Evolutionary conservation across 331 rosid genomes (phyloP).

Genomic region (Malus hybrid): DNA sequence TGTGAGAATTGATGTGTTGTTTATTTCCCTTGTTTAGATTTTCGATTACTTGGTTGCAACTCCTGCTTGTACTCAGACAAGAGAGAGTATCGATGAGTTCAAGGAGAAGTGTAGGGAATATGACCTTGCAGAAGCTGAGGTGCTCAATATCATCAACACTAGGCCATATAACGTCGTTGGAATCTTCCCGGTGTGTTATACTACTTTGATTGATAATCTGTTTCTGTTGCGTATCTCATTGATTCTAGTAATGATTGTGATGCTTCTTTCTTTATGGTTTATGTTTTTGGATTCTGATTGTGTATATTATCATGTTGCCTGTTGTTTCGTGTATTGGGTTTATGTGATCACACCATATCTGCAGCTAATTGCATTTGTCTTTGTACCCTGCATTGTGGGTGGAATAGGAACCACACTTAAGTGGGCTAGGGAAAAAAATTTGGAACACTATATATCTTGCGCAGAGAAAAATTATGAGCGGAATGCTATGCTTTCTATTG

Average conservation of each 20-base stretch:
- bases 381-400: not conserved
- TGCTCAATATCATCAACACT: slow-evolving; percentile 60
- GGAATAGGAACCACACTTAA: not conserved
- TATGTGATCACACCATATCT: not conserved
- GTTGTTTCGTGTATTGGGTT: not conserved
- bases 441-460: not conserved
- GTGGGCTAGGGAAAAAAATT: not conserved
- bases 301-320: not conserved
- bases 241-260: not conserved
- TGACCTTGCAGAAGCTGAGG: slow-evolving; percentile 66
- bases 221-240: not conserved
- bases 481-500: not conserved
- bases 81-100: slow-evolving; percentile 44
- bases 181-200: slow-evolving; percentile 35
- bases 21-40: slow-evolving; percentile 29
- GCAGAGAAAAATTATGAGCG: not conserved
- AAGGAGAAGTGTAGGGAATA: slow-evolving; percentile 31
- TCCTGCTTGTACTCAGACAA: slow-evolving; percentile 50
- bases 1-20: not conserved
- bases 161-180: slow-evolving; percentile 48
- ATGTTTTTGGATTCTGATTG: not conserved
- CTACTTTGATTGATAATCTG: not conserved
- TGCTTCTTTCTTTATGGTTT: not conserved
- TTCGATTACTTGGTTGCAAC: slow-evolving; percentile 55
- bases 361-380: not conserved